Evolutionary conservation across 345 rosid genomes (phyloP).

Genomic region (Salix caprea): DNA sequence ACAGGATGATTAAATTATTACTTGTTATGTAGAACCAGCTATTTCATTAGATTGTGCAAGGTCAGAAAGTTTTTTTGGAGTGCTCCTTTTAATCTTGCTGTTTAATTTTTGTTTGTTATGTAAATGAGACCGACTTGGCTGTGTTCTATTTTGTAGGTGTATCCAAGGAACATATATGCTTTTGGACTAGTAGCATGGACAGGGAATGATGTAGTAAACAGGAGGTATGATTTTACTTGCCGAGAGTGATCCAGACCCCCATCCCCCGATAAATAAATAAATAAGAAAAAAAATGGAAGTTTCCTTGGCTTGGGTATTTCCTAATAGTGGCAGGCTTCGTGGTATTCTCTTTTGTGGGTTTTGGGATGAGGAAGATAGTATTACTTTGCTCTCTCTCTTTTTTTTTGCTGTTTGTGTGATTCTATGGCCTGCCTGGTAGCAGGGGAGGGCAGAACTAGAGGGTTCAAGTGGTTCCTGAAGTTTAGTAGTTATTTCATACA

Average conservation of each 20-base stretch:
- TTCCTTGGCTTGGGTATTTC: not conserved
- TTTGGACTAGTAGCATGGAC: constrained; percentile 96
- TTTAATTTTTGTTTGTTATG: not conserved
- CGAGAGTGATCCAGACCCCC: not conserved
- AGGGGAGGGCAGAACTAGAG: no score
- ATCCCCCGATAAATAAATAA: no score
- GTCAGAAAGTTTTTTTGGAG: not conserved
- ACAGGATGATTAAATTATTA: not conserved
- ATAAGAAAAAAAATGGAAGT: not conserved
- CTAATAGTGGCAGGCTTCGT: no score
- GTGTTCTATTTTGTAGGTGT: constrained; percentile 46
- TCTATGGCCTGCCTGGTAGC: no score
- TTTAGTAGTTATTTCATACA: no score
- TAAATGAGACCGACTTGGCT: not conserved
- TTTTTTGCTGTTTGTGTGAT: no score
- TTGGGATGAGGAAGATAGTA: no score
- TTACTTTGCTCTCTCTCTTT: no score
- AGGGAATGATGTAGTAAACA: constrained; percentile 84
- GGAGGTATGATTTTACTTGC: constrained; percentile 47
- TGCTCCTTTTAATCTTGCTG: not conserved
- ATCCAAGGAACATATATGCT: constrained; percentile 81
- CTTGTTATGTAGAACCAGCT: not conserved
- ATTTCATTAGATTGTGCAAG: not conserved
- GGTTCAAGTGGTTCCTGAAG: no score
- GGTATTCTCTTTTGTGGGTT: no score